Evolutionary conservation across 163 green algal species (phyloP).

Genomic region (Scenedesmus sp.): DNA sequence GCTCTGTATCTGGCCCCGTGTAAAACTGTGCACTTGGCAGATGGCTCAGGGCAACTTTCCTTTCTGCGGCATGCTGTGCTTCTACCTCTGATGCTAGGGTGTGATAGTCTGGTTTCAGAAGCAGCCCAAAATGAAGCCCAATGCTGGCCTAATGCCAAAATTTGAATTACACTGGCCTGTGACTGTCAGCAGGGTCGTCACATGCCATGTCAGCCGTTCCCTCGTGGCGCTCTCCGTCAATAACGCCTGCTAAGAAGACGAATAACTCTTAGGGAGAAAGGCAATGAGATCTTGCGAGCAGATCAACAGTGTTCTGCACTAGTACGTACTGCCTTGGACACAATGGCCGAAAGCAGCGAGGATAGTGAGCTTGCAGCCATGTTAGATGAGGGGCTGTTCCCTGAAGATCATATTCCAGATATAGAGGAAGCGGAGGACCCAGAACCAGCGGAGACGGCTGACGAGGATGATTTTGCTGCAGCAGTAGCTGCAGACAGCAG

Average conservation of each 20-base stretch:
- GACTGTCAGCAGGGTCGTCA: not conserved
- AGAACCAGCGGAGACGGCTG: not conserved
- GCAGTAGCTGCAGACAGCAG: not conserved
- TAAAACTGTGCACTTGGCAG: not conserved
- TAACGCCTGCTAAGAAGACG: not conserved
- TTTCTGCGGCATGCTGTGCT: too few species aligned
- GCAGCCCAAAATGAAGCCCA: too few species aligned
- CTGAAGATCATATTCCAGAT: not conserved
- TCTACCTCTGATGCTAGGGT: too few species aligned
- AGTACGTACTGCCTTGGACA: not conserved
- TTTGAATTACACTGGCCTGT: too few species aligned
- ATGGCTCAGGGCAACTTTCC: not conserved
- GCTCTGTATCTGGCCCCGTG: not conserved
- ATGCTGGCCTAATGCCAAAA: too few species aligned
- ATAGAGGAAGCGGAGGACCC: not conserved
- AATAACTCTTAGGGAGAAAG: not conserved
- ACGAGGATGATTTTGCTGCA: not conserved
- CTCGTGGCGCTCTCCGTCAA: not conserved
- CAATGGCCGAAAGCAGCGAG: not conserved
- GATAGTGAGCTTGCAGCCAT: conserved; percentile 37
- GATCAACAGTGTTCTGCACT: not conserved
- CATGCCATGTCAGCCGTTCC: not conserved
- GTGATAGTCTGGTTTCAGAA: too few species aligned
- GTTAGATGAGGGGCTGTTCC: conserved; percentile 42
- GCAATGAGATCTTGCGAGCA: not conserved